Evolutionary conservation across 257 asterid species (phyloP), one percentile per base, ranked within the genome.

Genomic region (Penstemon newberryi): DNA sequence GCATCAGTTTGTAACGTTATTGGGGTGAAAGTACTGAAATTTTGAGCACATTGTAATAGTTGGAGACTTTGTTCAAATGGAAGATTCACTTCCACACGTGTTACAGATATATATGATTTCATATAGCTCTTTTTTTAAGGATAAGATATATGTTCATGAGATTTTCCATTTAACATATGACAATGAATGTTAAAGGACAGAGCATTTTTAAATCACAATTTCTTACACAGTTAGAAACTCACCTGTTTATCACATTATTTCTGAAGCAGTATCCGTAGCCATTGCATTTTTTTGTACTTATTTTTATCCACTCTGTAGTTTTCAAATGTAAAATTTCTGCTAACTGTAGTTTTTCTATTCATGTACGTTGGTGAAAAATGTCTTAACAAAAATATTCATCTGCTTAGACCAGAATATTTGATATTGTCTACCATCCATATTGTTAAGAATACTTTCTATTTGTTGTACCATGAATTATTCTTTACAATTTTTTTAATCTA

Each of bases 401-500:
- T 12, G 36, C 62, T 58, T 68, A 38, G 11, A 38, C 19, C 66
- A 59, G 49, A 38, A 37, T 66, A 61, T 47, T 25, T 18, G 49
- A 25, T 56, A 65, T 65, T 70, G 53, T 60, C 49, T 53, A 5
- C 5, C 43, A 60, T 49, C 42, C 60, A 66, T 25, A 47, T 56
- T 60, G 57, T 44, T 64, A 33, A 70, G 47, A 45, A 9, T 61
- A 8, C 60, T 68, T 51, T 64, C 63, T 49, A 37, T 62, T 73
- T 55, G 33, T 25, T 25, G 9, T 59, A 60, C 63, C 65, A 38
- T 60, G 66, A 38, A 72, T 38, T 56, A 63, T 39, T 67, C 54
- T 72, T 68, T 71, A 47, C 72, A 69, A 15, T 43, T 73, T 66
- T 15, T 47, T 81, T 74, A 62, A 76, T 83, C 70, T 78, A 89